Evolutionary conservation across 2,329 filamentous ascomycete species (phyloP).

Genomic region (Colletotrichum sp.): DNA sequence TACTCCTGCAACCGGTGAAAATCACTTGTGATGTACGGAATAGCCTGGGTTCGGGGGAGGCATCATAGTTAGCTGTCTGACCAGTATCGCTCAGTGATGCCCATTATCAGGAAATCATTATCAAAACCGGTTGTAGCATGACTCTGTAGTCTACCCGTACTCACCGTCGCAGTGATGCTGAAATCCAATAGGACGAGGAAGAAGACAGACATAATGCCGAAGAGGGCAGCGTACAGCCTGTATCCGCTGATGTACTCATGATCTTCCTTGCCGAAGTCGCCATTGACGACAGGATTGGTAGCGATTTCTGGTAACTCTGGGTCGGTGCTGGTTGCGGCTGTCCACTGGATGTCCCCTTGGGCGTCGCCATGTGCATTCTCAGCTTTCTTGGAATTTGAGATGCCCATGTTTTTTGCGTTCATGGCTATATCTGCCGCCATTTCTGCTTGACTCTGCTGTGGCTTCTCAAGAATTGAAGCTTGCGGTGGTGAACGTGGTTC

Average conservation of each 20-base stretch:
- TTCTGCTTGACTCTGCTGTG: neutral
- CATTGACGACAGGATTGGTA: neutral
- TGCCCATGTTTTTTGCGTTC: neutral
- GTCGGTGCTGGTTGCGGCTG: rapidly evolving
- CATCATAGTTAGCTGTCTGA: neutral
- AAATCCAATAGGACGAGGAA: neutral
- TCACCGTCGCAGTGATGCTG: neutral
- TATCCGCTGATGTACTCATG: neutral
- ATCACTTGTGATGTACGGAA: neutral
- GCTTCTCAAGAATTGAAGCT: neutral
- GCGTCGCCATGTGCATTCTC: neutral
- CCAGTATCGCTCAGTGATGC: rapidly evolving
- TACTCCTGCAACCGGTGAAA: neutral
- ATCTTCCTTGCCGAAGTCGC: neutral
- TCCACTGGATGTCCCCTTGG: rapidly evolving
- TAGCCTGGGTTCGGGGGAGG: neutral
- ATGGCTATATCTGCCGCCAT: neutral
- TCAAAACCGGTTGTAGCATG: rapidly evolving
- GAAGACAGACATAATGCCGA: neutral
- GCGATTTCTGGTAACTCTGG: neutral
- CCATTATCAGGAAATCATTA: rapidly evolving
- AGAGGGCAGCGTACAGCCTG: neutral
- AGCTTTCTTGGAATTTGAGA: neutral
- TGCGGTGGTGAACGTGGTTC: neutral
- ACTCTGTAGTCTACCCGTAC: neutral